phyloP scores from a whole-genome alignment of 768 basidiomycete genomes.

The Podaxis rugospora region DNA sequence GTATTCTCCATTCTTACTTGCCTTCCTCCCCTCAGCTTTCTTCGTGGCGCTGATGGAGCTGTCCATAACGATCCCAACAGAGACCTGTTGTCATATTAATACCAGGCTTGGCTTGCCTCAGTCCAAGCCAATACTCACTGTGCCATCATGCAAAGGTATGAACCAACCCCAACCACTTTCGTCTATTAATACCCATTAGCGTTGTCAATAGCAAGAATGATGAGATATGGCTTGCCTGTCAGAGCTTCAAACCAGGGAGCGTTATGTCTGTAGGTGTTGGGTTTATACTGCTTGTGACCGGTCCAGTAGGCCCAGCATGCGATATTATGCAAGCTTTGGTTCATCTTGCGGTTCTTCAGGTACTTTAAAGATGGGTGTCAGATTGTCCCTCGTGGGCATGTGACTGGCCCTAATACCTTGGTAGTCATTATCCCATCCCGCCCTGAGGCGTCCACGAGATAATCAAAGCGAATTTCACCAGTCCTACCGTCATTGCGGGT shows the following conservation, averaged over 20 bases:
- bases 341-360: constrained; percentile 29
- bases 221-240: constrained; percentile 15
- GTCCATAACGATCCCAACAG: constrained; percentile 50
- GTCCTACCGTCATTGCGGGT: constrained; percentile 17
- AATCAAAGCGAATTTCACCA: constrained; percentile 29
- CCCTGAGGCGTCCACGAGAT: constrained; percentile 32
- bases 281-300: constrained; percentile 22
- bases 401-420: constrained; percentile 18
- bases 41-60: constrained; percentile 26
- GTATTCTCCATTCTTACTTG: constrained; percentile 4
- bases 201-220: not conserved
- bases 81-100: constrained; percentile 22
- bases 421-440: constrained; percentile 32
- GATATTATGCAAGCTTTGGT: constrained; percentile 26
- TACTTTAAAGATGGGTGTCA: constrained; percentile 14
- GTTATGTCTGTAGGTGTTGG: constrained; percentile 27
- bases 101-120: not conserved
- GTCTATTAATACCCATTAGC: constrained; percentile 24
- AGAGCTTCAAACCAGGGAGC: constrained; percentile 33
- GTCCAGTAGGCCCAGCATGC: constrained; percentile 36
- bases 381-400: not conserved
- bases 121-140: constrained; percentile 12
- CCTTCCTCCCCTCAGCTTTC: constrained; percentile 18
- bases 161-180: constrained; percentile 58
- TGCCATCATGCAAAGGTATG: constrained; percentile 45